These are phyloP conservation scores for Perilla frutescens DNA, from an alignment of 257 asterid species.

Conservation along the genomic window DNA sequence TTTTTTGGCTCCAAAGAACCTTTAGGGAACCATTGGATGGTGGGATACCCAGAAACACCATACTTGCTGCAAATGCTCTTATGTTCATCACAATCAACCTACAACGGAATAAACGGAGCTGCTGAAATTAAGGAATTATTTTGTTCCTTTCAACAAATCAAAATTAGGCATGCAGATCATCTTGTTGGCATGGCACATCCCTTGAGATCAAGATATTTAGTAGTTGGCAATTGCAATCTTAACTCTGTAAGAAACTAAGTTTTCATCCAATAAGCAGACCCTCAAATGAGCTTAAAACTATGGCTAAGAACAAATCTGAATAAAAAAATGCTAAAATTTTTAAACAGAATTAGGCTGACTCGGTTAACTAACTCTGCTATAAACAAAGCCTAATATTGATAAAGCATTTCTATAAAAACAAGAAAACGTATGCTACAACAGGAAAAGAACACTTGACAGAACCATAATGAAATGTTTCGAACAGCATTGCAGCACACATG, in stretches of 20 bases:
- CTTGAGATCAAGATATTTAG: not conserved
- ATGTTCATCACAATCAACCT: slow-evolving; percentile 96
- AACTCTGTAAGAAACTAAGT: not conserved
- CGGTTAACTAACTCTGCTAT: not conserved
- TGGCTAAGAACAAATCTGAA: slow-evolving; percentile 7
- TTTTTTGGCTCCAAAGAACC: slow-evolving; percentile 90
- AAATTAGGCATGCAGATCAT: not conserved
- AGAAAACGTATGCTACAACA: not conserved
- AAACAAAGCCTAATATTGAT: not conserved
- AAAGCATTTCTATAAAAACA: not conserved
- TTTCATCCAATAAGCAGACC: not conserved
- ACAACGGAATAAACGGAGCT: slow-evolving; percentile 34
- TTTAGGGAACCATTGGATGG: slow-evolving; percentile 95
- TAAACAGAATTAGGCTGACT: slow-evolving; percentile 14
- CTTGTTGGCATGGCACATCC: slow-evolving; percentile 3
- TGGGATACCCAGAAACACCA: slow-evolving; percentile 93
- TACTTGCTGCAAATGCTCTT: slow-evolving; percentile 81
- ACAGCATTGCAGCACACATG: not conserved
- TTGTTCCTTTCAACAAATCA: not conserved
- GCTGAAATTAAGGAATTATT: slow-evolving; percentile 16
- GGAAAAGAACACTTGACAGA: not conserved
- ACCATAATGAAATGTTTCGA: not conserved
- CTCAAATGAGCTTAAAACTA: slow-evolving; percentile 20
- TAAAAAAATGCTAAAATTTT: not conserved
- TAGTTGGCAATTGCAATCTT: not conserved